Conservation (phyloP, 2,329 filamentous ascomycete species). For the Bipolaris bicolor region DNA sequence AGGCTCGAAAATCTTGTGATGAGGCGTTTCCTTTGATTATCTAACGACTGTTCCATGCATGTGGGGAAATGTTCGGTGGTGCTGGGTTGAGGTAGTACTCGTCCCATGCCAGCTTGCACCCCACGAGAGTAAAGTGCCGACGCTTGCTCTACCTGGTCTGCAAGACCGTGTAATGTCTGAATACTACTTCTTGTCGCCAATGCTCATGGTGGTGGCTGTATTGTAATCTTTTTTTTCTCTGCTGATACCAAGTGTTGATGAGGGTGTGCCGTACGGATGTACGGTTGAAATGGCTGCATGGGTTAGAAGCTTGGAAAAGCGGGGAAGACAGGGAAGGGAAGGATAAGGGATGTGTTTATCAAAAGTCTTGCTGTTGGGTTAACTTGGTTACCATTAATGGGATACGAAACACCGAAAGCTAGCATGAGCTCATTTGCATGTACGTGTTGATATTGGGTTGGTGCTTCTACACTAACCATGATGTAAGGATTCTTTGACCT, state of each 20-base stretch:
- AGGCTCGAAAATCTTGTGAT: conserved; percentile 8
- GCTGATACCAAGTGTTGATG: conserved; percentile 32
- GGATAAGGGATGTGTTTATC: conserved; percentile 17
- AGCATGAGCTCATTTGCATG: conserved; percentile 8
- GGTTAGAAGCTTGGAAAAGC: neutral
- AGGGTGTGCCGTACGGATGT: conserved; percentile 6
- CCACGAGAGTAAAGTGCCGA: conserved; percentile 29
- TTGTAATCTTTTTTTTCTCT: conserved; percentile 32
- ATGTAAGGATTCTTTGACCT: no score
- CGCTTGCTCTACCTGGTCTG: conserved; percentile 34
- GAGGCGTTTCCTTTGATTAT: conserved; percentile 16
- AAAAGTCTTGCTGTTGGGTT: conserved; percentile 20
- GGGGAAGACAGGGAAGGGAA: conserved; percentile 4
- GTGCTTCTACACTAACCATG: no score
- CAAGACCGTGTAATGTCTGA: conserved; percentile 46
- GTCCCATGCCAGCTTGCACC: conserved; percentile 10
- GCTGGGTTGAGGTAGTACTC: conserved; percentile 16
- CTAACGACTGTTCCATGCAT: conserved; percentile 20
- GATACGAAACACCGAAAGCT: neutral
- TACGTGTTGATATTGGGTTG: neutral
- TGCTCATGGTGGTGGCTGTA: conserved; percentile 26
- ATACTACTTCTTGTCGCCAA: conserved; percentile 30
- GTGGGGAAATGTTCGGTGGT: conserved; percentile 12
- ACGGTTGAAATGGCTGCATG: conserved; percentile 6
- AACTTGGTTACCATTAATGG: conserved; percentile 1